Base-by-base conservation (phyloP, 176 grass and related monocot genomes). In the Saccharum officinarum region DNA sequence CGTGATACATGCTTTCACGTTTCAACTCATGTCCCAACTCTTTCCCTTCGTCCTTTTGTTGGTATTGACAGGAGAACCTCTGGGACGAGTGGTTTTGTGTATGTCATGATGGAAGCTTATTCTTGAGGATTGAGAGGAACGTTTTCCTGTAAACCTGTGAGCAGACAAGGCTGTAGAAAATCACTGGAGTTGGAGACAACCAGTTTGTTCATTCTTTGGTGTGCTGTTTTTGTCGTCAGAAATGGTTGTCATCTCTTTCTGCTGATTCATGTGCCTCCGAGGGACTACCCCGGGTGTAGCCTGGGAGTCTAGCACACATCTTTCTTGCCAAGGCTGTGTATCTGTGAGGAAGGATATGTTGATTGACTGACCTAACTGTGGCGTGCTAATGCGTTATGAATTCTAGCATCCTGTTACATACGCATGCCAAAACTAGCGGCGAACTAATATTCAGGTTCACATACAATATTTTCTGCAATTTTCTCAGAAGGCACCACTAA, bases 91-190 rank as follows among this genome's bases (percentile, higher is more conserved):
- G 94, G 91, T 79, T 93, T 97, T 78, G 94, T 97, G 3, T 97
- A 93, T 86, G 88, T 97, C 59, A 91, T 93, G 91, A 83, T 97
- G 84, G 93, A 95, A 86, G 88, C 90, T 47, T 95, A 92, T 82
- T 92, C 91, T 6, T 92, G 90, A 86, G 76, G 34, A 12, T 67
- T 9, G 26, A 79, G 38, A n/a, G 25, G 33, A 30, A 42, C 15
- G 25, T 33, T 81, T 80, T 39, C 52, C 34, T 67, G 41, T 30
- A 30, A 22, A 17, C 18, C 15, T 33, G 45, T 15, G 26, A 36
- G 46, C 17, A 34, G 4, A 5, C 44, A 36, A 55, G 31, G 5
- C 40, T 40, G 22, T 36, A 55, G 16, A 75, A 36, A 34, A 30
- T 59, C 30, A 18, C 8, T 86, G 15, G 37, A 34, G 39, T 39